Base-by-base conservation (phyloP, 2,329 filamentous ascomycete genomes). In the Colletotrichum tanaceti region DNA sequence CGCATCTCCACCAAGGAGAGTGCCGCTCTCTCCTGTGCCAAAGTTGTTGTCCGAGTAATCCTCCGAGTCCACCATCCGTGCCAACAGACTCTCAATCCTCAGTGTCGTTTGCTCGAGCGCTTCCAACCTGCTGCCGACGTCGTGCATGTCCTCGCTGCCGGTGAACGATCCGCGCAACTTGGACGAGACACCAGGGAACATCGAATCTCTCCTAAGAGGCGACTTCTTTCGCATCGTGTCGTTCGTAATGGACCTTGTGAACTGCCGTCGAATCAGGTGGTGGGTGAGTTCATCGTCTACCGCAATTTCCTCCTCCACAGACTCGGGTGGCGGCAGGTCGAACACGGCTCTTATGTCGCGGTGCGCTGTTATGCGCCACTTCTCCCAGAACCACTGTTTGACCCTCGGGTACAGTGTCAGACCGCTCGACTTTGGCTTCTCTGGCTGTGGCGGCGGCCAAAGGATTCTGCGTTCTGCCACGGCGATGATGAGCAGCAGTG, bases 341-440 rank as follows among this genome's bases (percentile, higher is more conserved):
- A 94, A 94, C 2, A 93, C 91, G 13, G 89, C 86, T 53, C 91
- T 87, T 41, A 94, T 83, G 75, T 93, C 91, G 22, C 90, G 87
- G 76, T 93, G 90, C 10, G 89, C 89, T 7, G 89, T 91, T 75
- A 94, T 88, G 54, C 86, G 85, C 81, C 87, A 90, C 76, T 86
- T 88, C 72, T 90, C 87, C 88, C 90, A 92, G 74, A 92, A 91
- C 71, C 82, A 84, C 47, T 77, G 81, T 70, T 74, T 74, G 18
- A 72, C 72, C 55, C 74, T 74, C 54, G 72, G 72, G 65, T 72
- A 74, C 62, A 73, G 73, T 32, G 73, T 46, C 63, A 63, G 63
- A 73, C 22, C 71, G 67, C 46, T 74, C 20, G 57, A 59, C 73
- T 61, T 72, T 65, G 68, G 59, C 59, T 20, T 66, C 47, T 50